Conservation (phyloP, 345 rosid species). For the Linum lewisii region DNA sequence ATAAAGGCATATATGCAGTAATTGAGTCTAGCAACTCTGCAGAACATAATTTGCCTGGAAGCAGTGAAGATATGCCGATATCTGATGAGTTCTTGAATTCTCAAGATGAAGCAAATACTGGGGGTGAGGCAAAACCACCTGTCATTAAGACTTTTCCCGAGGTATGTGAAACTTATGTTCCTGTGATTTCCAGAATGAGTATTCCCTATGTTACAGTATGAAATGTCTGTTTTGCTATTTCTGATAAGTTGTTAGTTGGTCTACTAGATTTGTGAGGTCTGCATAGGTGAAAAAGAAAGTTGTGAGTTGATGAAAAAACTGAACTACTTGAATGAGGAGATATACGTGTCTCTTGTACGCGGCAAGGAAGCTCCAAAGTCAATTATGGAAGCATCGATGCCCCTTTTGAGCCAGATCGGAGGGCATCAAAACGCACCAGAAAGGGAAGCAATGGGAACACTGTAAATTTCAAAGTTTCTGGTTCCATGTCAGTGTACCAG, state of each 20-base stretch:
- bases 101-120: conserved; percentile 48
- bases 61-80: conserved; percentile 24
- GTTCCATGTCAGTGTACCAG: conserved; percentile 77
- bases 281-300: conserved; percentile 95
- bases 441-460: conserved; percentile 63
- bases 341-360: conserved; percentile 61
- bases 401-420: conserved; percentile 59
- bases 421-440: conserved; percentile 81
- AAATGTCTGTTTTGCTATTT: background rate
- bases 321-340: conserved; percentile 64
- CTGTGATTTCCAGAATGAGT: background rate
- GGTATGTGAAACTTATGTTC: conserved; percentile 33
- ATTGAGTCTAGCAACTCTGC: conserved; percentile 37
- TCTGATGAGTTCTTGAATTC: conserved; percentile 37
- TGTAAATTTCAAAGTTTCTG: conserved; percentile 76
- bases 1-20: conserved; percentile 58
- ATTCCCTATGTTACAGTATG: background rate
- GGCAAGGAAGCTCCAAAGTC: conserved; percentile 95
- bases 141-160: conserved; percentile 59
- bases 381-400: conserved; percentile 70
- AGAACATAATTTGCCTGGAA: conserved; percentile 21
- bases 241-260: conserved; percentile 10
- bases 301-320: conserved; percentile 82
- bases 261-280: conserved; percentile 66
- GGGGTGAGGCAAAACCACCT: conserved; percentile 35